Conservation (phyloP, 208 protist species). For the Leishmania lainsoni region DNA sequence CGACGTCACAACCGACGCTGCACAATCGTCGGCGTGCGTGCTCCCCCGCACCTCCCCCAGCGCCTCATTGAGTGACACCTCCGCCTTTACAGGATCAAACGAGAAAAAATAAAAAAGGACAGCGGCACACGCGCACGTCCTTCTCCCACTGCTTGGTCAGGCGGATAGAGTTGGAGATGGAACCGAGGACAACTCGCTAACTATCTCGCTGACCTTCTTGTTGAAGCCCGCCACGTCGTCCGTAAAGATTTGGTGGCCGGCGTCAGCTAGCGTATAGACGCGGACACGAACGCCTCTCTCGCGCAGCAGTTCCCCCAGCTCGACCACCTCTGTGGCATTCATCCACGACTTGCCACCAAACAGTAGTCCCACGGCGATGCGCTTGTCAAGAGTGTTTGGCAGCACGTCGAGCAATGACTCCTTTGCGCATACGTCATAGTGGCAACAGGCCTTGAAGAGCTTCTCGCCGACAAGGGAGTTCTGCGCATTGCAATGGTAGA, state of each 20-base stretch:
- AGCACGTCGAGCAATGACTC: constrained; percentile 44
- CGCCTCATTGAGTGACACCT: not conserved
- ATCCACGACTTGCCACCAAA: constrained; percentile 65
- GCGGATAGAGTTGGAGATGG: not conserved
- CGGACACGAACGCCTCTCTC: constrained; percentile 30
- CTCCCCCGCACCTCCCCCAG: not conserved
- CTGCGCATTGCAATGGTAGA: constrained; percentile 78
- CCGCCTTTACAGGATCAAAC: not conserved
- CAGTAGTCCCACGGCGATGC: constrained; percentile 42
- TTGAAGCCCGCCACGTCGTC: constrained; percentile 56
- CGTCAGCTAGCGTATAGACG: constrained; percentile 41
- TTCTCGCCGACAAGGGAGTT: constrained; percentile 45
- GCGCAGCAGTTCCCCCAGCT: constrained; percentile 43
- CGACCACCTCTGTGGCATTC: constrained; percentile 30
- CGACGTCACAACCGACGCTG: not conserved
- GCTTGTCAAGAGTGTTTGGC: constrained; percentile 24
- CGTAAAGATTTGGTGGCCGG: constrained; percentile 63
- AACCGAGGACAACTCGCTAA: constrained; percentile 10
- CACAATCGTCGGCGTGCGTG: not conserved
- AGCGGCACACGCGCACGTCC: no score
- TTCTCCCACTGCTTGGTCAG: not conserved
- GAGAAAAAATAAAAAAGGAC: not conserved
- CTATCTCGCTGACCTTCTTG: constrained; percentile 24
- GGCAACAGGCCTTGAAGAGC: constrained; percentile 62
- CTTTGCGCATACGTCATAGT: constrained; percentile 55